These are phyloP conservation scores for Sclerotinia sclerotiorum DNA, from an alignment of 2,329 filamentous ascomycete species.

Conservation along the genomic window DNA sequence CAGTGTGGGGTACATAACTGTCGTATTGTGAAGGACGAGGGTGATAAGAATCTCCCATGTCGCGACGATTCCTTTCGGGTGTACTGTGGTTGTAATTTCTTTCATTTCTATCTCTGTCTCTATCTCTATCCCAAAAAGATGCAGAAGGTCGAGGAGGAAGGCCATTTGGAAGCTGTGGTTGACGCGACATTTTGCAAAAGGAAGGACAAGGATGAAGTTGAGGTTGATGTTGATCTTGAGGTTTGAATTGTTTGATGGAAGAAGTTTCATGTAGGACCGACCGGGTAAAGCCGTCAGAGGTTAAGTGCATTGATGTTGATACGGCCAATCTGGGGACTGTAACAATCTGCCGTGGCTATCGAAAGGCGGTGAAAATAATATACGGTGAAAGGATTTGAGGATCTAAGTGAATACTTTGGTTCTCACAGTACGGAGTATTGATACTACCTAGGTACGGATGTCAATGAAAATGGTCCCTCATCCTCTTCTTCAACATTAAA, in stretches of 20 bases:
- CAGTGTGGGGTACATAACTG: constrained; percentile 19
- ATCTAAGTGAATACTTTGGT: too few species aligned
- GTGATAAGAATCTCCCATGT: constrained; percentile 31
- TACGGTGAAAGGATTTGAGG: too few species aligned
- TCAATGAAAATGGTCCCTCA: too few species aligned
- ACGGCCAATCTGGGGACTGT: neutral
- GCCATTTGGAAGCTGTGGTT: constrained; percentile 36
- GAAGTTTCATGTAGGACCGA: neutral
- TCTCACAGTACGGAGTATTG: too few species aligned
- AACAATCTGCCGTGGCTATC: neutral
- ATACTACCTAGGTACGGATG: too few species aligned
- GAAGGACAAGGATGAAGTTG: neutral
- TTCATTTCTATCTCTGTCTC: neutral
- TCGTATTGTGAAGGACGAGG: constrained; percentile 21
- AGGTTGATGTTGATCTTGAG: neutral
- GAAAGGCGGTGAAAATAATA: neutral
- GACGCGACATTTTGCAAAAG: constrained; percentile 33
- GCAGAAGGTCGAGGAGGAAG: constrained; percentile 30
- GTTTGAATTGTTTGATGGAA: neutral
- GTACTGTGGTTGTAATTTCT: constrained; percentile 15
- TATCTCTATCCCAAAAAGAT: neutral
- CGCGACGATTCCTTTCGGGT: neutral
- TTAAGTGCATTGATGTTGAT: neutral
- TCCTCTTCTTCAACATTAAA: too few species aligned
- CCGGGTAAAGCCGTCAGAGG: neutral